Percentiles rank a stretch among this genome's conserved stretches.
phyloP scores from a whole-genome alignment of 805 yeast species.

The Starmerella tilneyi region DNA sequence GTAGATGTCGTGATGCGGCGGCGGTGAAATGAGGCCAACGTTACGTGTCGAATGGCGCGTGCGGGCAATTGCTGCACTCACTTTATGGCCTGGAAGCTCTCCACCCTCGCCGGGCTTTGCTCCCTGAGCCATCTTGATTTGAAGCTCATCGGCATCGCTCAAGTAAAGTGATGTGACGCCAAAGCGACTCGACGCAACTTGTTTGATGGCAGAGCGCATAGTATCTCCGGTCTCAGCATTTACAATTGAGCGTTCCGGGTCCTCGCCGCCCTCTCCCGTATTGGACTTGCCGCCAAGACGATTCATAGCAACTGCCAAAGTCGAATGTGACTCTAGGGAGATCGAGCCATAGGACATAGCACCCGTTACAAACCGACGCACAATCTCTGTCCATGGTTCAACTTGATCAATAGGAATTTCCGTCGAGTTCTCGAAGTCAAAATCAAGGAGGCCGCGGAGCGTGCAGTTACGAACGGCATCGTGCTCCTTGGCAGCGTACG shows the following conservation, averaged over 20 bases:
- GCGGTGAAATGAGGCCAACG: constrained; percentile 94
- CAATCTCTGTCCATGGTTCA: constrained; percentile 99
- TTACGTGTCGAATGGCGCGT: constrained; percentile 95
- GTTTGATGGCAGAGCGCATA: constrained; percentile 97
- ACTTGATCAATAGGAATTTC: constrained; percentile 94
- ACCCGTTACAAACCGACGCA: constrained; percentile 95
- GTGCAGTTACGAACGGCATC: constrained; percentile 91
- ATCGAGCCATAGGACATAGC: constrained; percentile 99
- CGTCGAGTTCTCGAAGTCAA: constrained; percentile 60
- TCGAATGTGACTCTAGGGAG: constrained; percentile 96
- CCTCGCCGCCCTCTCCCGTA: constrained; percentile 99
- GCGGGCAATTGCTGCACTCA: constrained; percentile 74
- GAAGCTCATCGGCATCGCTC: constrained; percentile 94
- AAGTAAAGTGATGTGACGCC: constrained; percentile 94
- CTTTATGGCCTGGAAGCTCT: constrained; percentile 92
- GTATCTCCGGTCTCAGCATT: constrained; percentile 77
- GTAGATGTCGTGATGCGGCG: constrained; percentile 97
- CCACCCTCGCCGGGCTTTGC: constrained; percentile 99
- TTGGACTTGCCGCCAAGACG: constrained; percentile 94
- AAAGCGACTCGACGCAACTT: constrained; percentile 94
- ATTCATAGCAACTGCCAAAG: constrained; percentile 97
- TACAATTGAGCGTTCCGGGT: constrained; percentile 74
- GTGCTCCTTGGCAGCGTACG: constrained; percentile 77
- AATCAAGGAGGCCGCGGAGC: constrained; percentile 83
- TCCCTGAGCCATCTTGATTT: constrained; percentile 98